Evolutionary conservation across 2,329 filamentous ascomycete genomes (phyloP).

Genomic region (Pyricularia sp.): DNA sequence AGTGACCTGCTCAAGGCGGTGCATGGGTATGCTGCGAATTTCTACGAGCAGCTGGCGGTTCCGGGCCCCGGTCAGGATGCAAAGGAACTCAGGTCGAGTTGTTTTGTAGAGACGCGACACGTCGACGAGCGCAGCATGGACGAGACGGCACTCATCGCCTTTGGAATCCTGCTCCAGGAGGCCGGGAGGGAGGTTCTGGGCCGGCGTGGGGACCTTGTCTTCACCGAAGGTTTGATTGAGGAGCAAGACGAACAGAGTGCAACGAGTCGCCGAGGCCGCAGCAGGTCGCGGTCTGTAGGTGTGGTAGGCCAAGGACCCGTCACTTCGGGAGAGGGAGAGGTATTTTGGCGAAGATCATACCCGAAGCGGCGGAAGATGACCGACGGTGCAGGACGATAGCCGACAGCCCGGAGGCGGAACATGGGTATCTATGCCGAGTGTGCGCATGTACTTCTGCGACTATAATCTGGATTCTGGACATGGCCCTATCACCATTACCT

Average conservation of each 20-base stretch:
- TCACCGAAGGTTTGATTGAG: conserved; percentile 44
- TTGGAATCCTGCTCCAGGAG: conserved; percentile 67
- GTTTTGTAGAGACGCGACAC: conserved; percentile 13
- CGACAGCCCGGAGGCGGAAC: not conserved
- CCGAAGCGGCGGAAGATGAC: conserved; percentile 19
- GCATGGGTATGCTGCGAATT: conserved; percentile 54
- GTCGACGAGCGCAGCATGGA: conserved; percentile 54
- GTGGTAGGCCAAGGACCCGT: conserved; percentile 1
- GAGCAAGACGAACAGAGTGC: conserved; percentile 1
- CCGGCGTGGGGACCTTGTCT: conserved; percentile 53
- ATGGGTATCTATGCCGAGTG: not conserved
- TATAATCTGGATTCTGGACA: not conserved
- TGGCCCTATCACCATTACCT: not conserved
- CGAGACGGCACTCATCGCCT: conserved; percentile 62
- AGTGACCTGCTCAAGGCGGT: conserved; percentile 57
- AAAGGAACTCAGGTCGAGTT: not conserved
- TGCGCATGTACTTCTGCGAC: not conserved
- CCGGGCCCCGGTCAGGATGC: not conserved
- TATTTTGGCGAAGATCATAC: conserved; percentile 11
- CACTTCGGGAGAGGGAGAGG: conserved; percentile 7
- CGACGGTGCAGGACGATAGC: not conserved
- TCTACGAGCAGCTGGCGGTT: conserved; percentile 36
- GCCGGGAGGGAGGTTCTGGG: conserved; percentile 48
- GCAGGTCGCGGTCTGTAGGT: not conserved
- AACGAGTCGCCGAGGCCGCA: not conserved